phyloP scores from a whole-genome alignment of 805 yeast genomes.

The Tetrapisispora fleetii region DNA sequence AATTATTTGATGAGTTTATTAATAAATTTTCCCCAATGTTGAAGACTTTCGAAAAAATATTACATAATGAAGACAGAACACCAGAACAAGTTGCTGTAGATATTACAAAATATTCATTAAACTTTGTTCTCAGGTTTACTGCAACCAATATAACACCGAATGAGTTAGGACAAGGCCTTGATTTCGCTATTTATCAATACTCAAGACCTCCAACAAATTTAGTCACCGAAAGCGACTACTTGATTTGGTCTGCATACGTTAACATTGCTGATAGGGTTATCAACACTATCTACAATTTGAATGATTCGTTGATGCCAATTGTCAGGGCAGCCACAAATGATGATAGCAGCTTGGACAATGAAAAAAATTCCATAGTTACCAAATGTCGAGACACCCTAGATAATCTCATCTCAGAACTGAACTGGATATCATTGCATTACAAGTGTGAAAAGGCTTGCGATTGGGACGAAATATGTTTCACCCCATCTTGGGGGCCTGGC shows the following conservation, averaged over 20 bases:
- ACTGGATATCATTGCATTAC: conserved; percentile 36
- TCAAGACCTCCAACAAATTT: conserved; percentile 35
- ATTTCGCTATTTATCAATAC: conserved; percentile 38
- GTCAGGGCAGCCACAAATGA: conserved; percentile 17
- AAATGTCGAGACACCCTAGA: conserved; percentile 6
- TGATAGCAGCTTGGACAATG: not conserved
- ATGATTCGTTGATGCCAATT: conserved; percentile 21
- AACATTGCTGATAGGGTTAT: conserved; percentile 34
- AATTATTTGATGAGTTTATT: conserved; percentile 38
- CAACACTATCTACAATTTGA: conserved; percentile 30
- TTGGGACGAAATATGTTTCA: conserved; percentile 42
- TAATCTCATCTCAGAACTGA: conserved; percentile 23
- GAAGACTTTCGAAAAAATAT: conserved; percentile 32
- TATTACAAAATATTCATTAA: conserved; percentile 34
- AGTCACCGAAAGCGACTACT: conserved; percentile 33
- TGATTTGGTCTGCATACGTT: conserved; percentile 41
- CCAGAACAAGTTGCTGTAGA: conserved; percentile 21
- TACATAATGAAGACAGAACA: conserved; percentile 12
- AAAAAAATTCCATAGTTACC: conserved; percentile 7
- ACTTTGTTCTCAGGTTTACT: conserved; percentile 38
- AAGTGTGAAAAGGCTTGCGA: conserved; percentile 35
- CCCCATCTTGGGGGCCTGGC: conserved; percentile 54
- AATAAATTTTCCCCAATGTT: conserved; percentile 46
- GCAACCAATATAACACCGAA: conserved; percentile 5
- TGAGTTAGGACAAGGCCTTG: conserved; percentile 21